Conservation (phyloP, 441 rosid species). For the Erodium texanum region DNA sequence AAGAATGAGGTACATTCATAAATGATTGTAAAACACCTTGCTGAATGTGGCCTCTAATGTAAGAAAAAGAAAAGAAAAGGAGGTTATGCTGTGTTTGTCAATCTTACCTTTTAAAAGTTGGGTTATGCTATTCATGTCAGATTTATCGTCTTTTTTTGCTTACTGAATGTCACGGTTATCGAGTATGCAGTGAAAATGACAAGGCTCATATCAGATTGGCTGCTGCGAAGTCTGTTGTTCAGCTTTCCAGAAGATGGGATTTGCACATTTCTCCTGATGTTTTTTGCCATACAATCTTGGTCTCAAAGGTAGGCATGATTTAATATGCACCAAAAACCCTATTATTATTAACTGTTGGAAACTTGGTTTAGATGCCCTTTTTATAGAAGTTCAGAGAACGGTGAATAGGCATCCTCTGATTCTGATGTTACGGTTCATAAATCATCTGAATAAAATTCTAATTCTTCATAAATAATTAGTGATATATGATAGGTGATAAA, state of each 20-base stretch:
- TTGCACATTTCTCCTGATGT: slow-evolving; percentile 64
- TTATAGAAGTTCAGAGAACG: not conserved
- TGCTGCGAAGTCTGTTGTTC: slow-evolving; percentile 83
- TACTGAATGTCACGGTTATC: slow-evolving; percentile 8
- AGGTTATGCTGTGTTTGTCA: not conserved
- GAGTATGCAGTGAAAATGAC: slow-evolving; percentile 45
- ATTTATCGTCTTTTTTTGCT: slow-evolving; percentile 2
- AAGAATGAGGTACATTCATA: not conserved
- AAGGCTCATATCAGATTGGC: slow-evolving; percentile 53
- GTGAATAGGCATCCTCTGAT: not conserved
- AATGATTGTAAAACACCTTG: not conserved
- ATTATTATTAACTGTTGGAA: not conserved
- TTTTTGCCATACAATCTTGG: slow-evolving; percentile 50
- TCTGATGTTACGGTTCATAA: too few relatives aligned
- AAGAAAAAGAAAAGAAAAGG: not conserved
- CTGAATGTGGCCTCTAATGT: not conserved
- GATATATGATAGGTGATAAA: not conserved
- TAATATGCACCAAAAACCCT: not conserved
- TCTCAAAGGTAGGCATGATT: slow-evolving; percentile 52
- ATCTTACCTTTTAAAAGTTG: not conserved
- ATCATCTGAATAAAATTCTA: too few relatives aligned
- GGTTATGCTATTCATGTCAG: slow-evolving; percentile 3
- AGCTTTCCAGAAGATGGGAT: slow-evolving; percentile 89
- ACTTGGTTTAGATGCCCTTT: not conserved
- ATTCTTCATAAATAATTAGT: not conserved